Conservation (phyloP, 2,329 filamentous ascomycete species). For the Elsinoe fawcettii region DNA sequence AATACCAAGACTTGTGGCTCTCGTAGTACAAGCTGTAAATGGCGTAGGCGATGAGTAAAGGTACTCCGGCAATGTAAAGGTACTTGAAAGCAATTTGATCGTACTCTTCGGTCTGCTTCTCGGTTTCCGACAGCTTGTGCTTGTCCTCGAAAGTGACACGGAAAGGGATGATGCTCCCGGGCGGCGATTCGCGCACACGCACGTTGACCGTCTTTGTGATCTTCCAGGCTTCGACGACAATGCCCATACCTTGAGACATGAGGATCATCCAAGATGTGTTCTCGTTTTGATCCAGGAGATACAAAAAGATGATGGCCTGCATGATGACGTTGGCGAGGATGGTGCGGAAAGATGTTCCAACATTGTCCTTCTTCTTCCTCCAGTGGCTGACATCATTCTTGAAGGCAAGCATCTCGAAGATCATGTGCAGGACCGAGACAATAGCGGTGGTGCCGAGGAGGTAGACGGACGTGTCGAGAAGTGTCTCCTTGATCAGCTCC, state of each 20-base stretch:
- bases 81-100: conserved; percentile 97
- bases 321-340: conserved; percentile 97
- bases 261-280: conserved; percentile 99
- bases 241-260: conserved; percentile 81
- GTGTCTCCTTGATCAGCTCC: conserved; percentile 92
- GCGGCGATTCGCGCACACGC: conserved; percentile 60
- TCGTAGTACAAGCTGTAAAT: conserved; percentile 88
- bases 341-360: conserved; percentile 90
- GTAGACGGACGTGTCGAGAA: conserved; percentile 89
- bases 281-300: conserved; percentile 93
- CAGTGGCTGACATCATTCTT: conserved; percentile 96
- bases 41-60: conserved; percentile 81
- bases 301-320: conserved; percentile 92
- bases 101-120: conserved; percentile 97
- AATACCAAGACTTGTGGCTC: conserved; percentile 96
- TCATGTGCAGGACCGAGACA: conserved; percentile 82
- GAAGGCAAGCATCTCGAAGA: conserved; percentile 94
- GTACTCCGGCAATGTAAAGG: conserved; percentile 86
- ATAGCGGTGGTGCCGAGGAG: conserved; percentile 76
- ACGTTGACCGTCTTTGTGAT: conserved; percentile 93
- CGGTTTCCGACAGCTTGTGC: conserved; percentile 87
- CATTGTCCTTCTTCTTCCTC: conserved; percentile 99
- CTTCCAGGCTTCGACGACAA: conserved; percentile 79
- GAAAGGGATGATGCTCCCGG: conserved; percentile 69
- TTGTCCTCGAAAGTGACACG: conserved; percentile 87